A percentile compares a stretch with the other conserved stretches of the same genome.
phyloP scores from a whole-genome alignment of 1,139 yeast genomes.

The Yamadazyma jaroonii region DNA sequence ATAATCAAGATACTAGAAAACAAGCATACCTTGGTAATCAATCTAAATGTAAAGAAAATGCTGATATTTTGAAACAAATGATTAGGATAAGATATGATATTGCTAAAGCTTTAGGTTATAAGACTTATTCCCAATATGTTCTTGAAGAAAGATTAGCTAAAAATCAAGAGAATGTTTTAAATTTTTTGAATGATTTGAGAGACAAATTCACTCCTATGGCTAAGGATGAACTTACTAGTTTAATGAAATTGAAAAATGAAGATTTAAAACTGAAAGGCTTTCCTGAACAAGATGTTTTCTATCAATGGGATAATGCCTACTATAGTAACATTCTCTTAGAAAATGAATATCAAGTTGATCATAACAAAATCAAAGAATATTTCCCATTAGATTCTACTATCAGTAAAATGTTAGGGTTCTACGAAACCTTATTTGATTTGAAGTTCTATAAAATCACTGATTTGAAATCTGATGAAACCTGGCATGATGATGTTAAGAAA shows the following conservation, averaged over 20 bases:
- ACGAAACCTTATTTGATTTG: slow-evolving; percentile 64
- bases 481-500: slow-evolving; percentile 81
- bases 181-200: slow-evolving; percentile 61
- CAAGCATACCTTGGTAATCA: slow-evolving; percentile 64
- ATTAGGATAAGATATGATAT: slow-evolving; percentile 58
- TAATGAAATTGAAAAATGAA: slow-evolving; percentile 52
- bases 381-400: slow-evolving; percentile 74
- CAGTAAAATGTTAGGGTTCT: slow-evolving; percentile 63
- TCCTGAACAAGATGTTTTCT: slow-evolving; percentile 41
- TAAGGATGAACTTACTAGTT: slow-evolving; percentile 44
- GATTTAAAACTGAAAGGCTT: slow-evolving; percentile 48
- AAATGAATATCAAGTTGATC: slow-evolving; percentile 67
- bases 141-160: slow-evolving; percentile 83
- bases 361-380: slow-evolving; percentile 68
- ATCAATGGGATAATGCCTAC: slow-evolving; percentile 72
- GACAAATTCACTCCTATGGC: slow-evolving; percentile 59
- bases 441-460: slow-evolving; percentile 67
- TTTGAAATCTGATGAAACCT: slow-evolving; percentile 26
- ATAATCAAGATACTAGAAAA: slow-evolving; percentile 61
- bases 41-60: slow-evolving; percentile 63
- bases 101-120: slow-evolving; percentile 64
- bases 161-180: slow-evolving; percentile 52
- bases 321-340: slow-evolving; percentile 66
- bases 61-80: slow-evolving; percentile 55
- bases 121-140: slow-evolving; percentile 63